Evolutionary conservation across 1,284 basidiomycete genomes (phyloP), one percentile per base, ranked within the genome.

Genomic region (Fomitopsis palustris): DNA sequence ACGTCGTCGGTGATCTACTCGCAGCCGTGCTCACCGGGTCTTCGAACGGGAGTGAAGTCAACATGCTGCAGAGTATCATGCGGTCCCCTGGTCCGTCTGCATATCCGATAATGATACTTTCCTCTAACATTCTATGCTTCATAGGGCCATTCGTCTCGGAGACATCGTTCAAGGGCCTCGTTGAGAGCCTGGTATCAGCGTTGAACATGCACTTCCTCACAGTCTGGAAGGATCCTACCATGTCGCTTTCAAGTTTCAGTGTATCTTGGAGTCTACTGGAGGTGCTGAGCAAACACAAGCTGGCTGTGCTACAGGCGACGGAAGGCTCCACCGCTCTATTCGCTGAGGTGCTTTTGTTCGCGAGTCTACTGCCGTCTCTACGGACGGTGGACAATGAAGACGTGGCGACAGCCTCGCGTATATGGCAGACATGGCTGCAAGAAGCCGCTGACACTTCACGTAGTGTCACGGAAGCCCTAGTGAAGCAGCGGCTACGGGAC

Each of bases 271-370:
- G 71, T n/a, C 64, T 83, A 12, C 69, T 82, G 14, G 56, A 67
- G 4, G 68, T 17, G 57, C 35, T 77, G 2, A 59, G 76, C 14
- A 69, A 71, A 5, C 65, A 69, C 60, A 66, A 10, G 60, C 69
- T 47, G 29, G 54, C 25, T 42, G 62, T 12, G 53, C 52, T 17
- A 52, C 63, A 53, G 25, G 57, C 55, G 16, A 56, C 12, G 6
- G 45, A 55, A 12, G 56, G 63, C 17, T 56, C 61, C 4, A 39
- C 60, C 14, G 49, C 67, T 0, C 61, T 81, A 37, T 56, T 84
- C 10, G 78, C 79, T 0, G 71, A 78, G 56, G 56, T 85, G 3
- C 85, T 82, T 62, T 55, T 83, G 6, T 74, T 81, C 39, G 79
- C 74, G 1, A 78, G 79, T 65, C 68, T 87, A 29, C 57, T 84